A percentile compares a stretch with the other conserved stretches of the same genome.
Evolutionary conservation across 2,329 filamentous ascomycete genomes (phyloP).

Genomic region (Pleurostoma richardsiae): DNA sequence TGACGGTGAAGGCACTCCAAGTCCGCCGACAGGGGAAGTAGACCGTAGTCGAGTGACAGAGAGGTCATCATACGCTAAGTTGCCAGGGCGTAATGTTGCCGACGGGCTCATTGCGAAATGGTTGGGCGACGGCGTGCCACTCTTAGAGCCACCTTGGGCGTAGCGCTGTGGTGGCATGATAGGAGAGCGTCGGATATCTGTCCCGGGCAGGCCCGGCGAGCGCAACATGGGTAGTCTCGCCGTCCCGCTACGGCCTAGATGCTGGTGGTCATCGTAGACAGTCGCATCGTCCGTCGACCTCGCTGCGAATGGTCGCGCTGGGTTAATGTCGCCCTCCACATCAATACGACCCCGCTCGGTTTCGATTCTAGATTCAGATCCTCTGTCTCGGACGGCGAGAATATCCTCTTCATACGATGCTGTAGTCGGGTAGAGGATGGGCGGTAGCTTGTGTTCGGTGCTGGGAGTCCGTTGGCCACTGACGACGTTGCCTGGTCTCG

Average conservation of each 20-base stretch:
- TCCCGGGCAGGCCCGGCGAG: slow-evolving; percentile 42
- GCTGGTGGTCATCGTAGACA: slow-evolving; percentile 28
- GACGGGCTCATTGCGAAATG: slow-evolving; percentile 8
- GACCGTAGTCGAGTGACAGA: no score
- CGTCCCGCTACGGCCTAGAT: slow-evolving; percentile 19
- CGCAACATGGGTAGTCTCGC: slow-evolving; percentile 25
- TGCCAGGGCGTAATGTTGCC: no score
- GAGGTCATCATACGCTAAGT: no score
- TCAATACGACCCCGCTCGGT: slow-evolving; percentile 53
- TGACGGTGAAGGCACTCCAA: no score
- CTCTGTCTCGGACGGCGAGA: slow-evolving; percentile 1
- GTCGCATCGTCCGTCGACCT: slow-evolving; percentile 30
- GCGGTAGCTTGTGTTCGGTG: slow-evolving; percentile 38
- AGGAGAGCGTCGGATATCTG: slow-evolving; percentile 40
- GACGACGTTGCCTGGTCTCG: no score
- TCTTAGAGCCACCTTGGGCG: slow-evolving; percentile 16
- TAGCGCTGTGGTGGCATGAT: slow-evolving; percentile 40
- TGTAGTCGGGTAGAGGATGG: slow-evolving; percentile 31
- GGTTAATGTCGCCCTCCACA: slow-evolving; percentile 4
- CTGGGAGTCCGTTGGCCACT: slow-evolving; percentile 29
- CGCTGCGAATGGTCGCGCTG: slow-evolving; percentile 2
- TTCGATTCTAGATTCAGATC: slow-evolving; percentile 27
- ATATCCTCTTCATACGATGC: no score
- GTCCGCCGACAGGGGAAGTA: no score
- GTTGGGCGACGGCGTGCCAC: slow-evolving; percentile 14